Conservation (phyloP, 2,329 filamentous ascomycete genomes). For the Alternaria sp. region DNA sequence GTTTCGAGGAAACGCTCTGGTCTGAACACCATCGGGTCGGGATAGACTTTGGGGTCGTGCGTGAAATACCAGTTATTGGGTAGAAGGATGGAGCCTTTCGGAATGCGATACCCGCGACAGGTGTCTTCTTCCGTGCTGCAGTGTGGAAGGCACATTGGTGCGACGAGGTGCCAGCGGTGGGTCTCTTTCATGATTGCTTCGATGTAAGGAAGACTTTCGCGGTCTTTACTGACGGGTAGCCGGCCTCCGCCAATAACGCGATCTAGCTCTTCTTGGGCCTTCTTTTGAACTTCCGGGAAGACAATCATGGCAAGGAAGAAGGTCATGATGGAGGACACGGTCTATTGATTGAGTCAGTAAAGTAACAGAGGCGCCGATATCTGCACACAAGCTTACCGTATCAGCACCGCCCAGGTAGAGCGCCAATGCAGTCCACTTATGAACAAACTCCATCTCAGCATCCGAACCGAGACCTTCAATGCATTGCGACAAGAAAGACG, state of each 20-base stretch:
- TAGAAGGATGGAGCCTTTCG: constrained; percentile 48
- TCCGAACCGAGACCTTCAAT: constrained; percentile 42
- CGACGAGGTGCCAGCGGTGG: constrained; percentile 49
- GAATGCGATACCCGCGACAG: constrained; percentile 50
- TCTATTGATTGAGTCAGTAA: constrained; percentile 28
- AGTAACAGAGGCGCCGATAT: not conserved
- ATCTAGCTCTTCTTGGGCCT: constrained; percentile 58
- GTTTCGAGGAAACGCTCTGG: constrained; percentile 52
- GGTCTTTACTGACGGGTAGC: constrained; percentile 57
- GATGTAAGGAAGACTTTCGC: constrained; percentile 49
- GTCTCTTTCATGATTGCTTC: constrained; percentile 49
- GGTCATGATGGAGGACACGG: constrained; percentile 48
- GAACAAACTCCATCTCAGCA: constrained; percentile 40
- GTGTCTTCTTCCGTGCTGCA: constrained; percentile 41
- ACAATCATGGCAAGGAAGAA: constrained; percentile 62
- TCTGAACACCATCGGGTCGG: constrained; percentile 49
- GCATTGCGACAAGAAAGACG: constrained; percentile 51
- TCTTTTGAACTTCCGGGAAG: constrained; percentile 56
- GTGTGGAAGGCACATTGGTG: constrained; percentile 43
- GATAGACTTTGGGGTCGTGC: constrained; percentile 49
- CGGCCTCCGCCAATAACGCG: constrained; percentile 53
- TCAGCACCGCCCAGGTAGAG: constrained; percentile 55
- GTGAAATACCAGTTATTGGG: constrained; percentile 51
- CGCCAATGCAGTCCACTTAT: constrained; percentile 53
- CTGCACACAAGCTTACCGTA: constrained; percentile 32